Percentiles rank a stretch among this genome's conserved stretches.
Conservation (phyloP, 257 asterid species). For the Solanum verrucosum region DNA sequence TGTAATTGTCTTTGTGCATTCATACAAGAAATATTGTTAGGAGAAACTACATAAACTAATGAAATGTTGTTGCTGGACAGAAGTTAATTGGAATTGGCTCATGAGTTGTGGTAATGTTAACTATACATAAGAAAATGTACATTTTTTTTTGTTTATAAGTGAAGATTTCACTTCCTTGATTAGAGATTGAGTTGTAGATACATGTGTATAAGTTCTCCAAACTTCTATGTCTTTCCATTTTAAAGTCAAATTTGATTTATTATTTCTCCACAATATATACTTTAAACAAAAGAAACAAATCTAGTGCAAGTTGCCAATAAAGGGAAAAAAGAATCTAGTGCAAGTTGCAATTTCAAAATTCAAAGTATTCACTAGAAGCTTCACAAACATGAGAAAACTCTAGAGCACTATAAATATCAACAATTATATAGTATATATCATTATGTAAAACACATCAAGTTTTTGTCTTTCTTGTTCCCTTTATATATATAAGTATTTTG, state of each 20-base stretch:
- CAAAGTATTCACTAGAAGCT: conserved; percentile 9
- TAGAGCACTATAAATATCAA: neutral
- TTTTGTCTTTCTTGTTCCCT: neutral
- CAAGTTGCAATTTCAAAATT: neutral
- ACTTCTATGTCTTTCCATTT: neutral
- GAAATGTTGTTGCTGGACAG: neutral
- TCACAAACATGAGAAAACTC: conserved; percentile 8
- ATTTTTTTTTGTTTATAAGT: neutral
- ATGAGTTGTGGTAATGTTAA: neutral
- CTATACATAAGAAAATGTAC: neutral
- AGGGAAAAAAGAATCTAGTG: neutral
- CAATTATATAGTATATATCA: neutral
- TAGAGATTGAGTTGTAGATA: neutral
- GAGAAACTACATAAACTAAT: neutral
- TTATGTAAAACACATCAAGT: neutral
- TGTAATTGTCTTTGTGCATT: neutral
- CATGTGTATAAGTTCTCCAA: neutral
- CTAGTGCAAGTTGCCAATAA: neutral
- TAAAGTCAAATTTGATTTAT: neutral
- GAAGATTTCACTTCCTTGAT: neutral
- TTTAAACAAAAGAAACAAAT: neutral
- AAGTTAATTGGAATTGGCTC: neutral
- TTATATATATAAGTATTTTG: neutral
- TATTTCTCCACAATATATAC: neutral
- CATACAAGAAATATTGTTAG: neutral